Percentiles rank a stretch among this genome's conserved stretches.
phyloP scores from a whole-genome alignment of 495 filamentous ascomycete species.

The Daldinia decipiens region DNA sequence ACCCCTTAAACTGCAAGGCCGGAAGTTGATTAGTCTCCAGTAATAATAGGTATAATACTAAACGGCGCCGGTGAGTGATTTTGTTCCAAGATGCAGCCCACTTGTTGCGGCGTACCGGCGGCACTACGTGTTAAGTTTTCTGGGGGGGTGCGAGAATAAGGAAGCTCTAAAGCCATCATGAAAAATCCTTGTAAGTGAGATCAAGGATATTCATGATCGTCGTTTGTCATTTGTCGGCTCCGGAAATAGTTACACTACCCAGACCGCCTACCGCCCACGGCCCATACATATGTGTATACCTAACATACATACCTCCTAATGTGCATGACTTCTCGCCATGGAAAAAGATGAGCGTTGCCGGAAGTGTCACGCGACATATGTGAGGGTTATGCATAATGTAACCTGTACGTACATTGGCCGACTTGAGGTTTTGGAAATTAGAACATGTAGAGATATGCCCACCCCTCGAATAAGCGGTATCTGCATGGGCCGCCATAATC shows the following conservation, averaged over 20 bases:
- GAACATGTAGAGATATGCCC: conserved; percentile 20
- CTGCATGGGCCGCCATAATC: not conserved
- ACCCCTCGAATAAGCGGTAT: conserved; percentile 39
- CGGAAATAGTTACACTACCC: conserved; percentile 32
- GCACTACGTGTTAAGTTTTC: not conserved
- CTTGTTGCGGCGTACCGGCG: conserved; percentile 22
- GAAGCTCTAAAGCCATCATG: conserved; percentile 4
- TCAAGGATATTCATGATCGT: conserved; percentile 27
- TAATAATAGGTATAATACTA: conserved; percentile 31
- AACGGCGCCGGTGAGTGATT: conserved; percentile 40
- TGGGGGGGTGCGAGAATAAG: conserved; percentile 16
- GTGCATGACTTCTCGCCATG: conserved; percentile 14
- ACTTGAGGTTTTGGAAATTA: conserved; percentile 9
- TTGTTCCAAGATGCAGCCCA: conserved; percentile 38
- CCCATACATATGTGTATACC: not conserved
- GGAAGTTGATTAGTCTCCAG: conserved; percentile 20
- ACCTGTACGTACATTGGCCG: conserved; percentile 21
- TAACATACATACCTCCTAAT: not conserved
- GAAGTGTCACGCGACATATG: conserved; percentile 45
- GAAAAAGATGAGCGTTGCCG: conserved; percentile 34
- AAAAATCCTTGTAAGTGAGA: conserved; percentile 20
- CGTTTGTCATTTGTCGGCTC: conserved; percentile 35
- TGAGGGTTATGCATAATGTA: conserved; percentile 44
- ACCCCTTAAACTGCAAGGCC: conserved; percentile 31
- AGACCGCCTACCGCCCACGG: conserved; percentile 21